These are phyloP conservation scores for Hypholoma sublateritium DNA, from an alignment of 768 basidiomycete genomes.

Conservation along the genomic window DNA sequence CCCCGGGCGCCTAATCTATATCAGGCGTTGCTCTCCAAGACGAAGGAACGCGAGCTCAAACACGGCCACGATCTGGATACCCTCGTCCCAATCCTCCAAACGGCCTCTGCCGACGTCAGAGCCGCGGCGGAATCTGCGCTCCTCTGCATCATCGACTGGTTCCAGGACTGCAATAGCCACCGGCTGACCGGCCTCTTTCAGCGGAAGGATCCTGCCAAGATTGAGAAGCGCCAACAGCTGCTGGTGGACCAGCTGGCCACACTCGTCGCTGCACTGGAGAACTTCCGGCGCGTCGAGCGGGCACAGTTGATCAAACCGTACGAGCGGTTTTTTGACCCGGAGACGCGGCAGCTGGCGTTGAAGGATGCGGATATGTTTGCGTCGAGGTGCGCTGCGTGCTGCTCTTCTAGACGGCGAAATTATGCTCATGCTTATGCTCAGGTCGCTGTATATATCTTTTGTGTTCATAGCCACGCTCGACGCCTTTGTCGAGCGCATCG, in stretches of 20 bases:
- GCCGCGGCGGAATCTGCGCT: constrained; percentile 28
- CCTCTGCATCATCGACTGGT: constrained; percentile 28
- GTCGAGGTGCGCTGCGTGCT: constrained; percentile 28
- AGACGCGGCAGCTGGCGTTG: constrained; percentile 27
- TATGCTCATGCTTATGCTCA: constrained; percentile 7
- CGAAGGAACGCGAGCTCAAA: constrained; percentile 32
- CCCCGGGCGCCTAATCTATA: constrained; percentile 22
- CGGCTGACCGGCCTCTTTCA: constrained; percentile 34
- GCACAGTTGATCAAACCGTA: constrained; percentile 37
- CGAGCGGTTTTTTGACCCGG: constrained; percentile 39
- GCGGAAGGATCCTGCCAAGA: constrained; percentile 15
- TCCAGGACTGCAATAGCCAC: constrained; percentile 33
- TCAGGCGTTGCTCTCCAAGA: constrained; percentile 25
- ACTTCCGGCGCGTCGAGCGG: constrained; percentile 35
- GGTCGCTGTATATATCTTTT: constrained; percentile 45
- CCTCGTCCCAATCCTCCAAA: constrained; percentile 39
- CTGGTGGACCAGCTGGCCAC: constrained; percentile 24
- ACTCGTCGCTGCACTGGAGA: constrained; percentile 27
- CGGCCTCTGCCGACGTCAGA: constrained; percentile 35
- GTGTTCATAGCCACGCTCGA: constrained; percentile 44
- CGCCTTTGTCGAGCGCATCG: constrained; percentile 36
- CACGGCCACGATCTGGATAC: constrained; percentile 43
- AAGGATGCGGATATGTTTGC: constrained; percentile 34
- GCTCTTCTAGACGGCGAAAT: not conserved
- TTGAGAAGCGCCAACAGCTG: constrained; percentile 24